Percentiles rank a stretch among this genome's conserved stretches.
These are phyloP conservation scores for Amphirosellinia nigrospora DNA, from an alignment of 495 filamentous ascomycete genomes.

Conservation along the genomic window DNA sequence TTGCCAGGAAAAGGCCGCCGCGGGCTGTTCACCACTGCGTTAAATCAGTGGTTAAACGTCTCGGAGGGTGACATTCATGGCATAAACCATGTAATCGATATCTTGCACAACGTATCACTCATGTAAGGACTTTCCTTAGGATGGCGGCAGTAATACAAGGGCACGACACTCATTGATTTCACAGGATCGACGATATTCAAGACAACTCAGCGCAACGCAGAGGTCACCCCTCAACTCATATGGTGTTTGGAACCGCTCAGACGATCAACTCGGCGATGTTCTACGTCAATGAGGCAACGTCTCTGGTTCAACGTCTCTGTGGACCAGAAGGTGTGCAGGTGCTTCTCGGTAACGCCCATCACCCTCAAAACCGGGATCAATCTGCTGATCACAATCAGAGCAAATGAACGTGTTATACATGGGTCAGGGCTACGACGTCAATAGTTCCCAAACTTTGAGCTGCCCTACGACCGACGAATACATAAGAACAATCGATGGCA, in stretches of 20 bases:
- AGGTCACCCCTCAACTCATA: neutral
- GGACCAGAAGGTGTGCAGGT: too few species aligned
- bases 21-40: too few species aligned
- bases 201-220: neutral
- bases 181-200: neutral
- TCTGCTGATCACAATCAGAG: neutral
- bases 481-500: neutral
- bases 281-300: neutral
- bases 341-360: too few species aligned
- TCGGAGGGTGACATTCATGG: too few species aligned
- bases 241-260: neutral
- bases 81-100: too few species aligned
- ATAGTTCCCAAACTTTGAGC: neutral
- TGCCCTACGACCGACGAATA: neutral
- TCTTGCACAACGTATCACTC: constrained; percentile 1
- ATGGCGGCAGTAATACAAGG: neutral
- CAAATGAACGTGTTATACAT: neutral
- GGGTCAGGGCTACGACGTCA: neutral
- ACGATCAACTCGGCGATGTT: neutral
- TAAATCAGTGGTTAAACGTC: too few species aligned
- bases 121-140: neutral
- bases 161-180: neutral
- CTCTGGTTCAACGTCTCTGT: too few species aligned
- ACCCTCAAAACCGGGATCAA: too few species aligned
- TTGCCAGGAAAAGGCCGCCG: too few species aligned